Conservation (phyloP, 257 asterid genomes). For the Cynanchum wilfordii region DNA sequence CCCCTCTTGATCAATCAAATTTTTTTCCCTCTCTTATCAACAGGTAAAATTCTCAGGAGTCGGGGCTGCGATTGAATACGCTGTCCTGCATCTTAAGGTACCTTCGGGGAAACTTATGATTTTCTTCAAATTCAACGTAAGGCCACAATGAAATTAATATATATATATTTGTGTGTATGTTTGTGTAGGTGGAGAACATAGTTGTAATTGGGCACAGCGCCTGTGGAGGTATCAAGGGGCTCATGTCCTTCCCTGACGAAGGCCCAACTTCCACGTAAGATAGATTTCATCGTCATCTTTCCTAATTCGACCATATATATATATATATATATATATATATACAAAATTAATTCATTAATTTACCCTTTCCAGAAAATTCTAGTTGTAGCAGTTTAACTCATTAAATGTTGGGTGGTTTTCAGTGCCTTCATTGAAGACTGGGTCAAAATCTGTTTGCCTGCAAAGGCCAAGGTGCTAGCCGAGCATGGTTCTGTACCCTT, state of each 20-base stretch:
- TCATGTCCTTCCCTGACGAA: conserved; percentile 71
- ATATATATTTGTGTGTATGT: background rate
- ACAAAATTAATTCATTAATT: background rate
- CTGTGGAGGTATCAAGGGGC: conserved; percentile 97
- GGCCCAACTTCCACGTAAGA: conserved; percentile 69
- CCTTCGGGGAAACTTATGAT: no score
- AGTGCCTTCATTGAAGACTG: conserved; percentile 95
- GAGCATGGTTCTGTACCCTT: conserved; percentile 29
- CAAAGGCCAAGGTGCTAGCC: conserved; percentile 61
- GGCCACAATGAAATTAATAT: background rate
- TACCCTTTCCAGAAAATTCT: no score
- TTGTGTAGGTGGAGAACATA: conserved; percentile 58
- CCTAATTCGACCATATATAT: background rate
- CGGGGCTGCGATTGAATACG: conserved; percentile 86
- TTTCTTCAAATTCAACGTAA: no score
- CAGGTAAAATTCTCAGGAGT: conserved; percentile 68
- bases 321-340: no score
- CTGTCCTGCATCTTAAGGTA: conserved; percentile 84
- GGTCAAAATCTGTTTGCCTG: conserved; percentile 80
- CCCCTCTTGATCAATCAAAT: background rate
- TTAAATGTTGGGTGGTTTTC: background rate
- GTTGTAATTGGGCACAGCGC: conserved; percentile 94
- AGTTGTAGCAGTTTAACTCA: background rate
- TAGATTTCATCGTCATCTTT: background rate
- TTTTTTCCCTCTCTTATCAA: conserved; percentile 10